phyloP scores from a whole-genome alignment of 2,329 filamentous ascomycete species.

The Pestalotiopsis sp. region DNA sequence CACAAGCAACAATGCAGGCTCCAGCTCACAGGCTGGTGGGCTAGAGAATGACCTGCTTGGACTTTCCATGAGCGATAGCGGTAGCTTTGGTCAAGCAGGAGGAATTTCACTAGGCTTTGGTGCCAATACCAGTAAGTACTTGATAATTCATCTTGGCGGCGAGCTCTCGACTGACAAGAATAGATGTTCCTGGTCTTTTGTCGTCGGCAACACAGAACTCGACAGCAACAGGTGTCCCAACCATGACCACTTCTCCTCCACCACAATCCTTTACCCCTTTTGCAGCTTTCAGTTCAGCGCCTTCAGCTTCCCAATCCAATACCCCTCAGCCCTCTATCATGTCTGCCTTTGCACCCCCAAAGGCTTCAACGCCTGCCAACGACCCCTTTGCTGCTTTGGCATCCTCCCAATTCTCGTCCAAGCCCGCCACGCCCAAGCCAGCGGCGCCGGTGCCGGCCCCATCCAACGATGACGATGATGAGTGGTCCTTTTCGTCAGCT shows the following conservation, averaged over 20 bases:
- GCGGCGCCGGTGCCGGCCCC: constrained; percentile 28
- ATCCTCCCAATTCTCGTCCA: constrained; percentile 40
- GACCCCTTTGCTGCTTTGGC: constrained; percentile 59
- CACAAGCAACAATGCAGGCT: constrained; percentile 40
- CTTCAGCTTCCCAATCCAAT: constrained; percentile 49
- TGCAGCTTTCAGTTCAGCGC: constrained; percentile 56
- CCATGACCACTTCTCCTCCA: constrained; percentile 36
- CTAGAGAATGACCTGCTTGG: constrained; percentile 91
- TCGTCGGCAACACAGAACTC: constrained; percentile 66
- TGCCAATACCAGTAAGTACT: constrained; percentile 64
- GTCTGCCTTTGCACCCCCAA: constrained; percentile 47
- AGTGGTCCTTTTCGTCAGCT: constrained; percentile 92
- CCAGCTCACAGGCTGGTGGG: constrained; percentile 59
- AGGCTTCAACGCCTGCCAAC: constrained; percentile 30
- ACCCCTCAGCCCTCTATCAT: constrained; percentile 52
- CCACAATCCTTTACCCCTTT: constrained; percentile 57
- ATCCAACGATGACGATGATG: constrained; percentile 70
- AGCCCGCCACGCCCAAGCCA: constrained; percentile 37
- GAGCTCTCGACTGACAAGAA: constrained; percentile 42
- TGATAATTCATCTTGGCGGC: not conserved
- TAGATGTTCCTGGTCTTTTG: constrained; percentile 66
- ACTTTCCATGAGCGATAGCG: constrained; percentile 74
- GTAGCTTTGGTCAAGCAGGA: constrained; percentile 71
- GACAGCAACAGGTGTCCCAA: constrained; percentile 51
- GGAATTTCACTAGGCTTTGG: constrained; percentile 83